Evolutionary conservation across 805 yeast genomes (phyloP).

Genomic region (Candida silvatica): DNA sequence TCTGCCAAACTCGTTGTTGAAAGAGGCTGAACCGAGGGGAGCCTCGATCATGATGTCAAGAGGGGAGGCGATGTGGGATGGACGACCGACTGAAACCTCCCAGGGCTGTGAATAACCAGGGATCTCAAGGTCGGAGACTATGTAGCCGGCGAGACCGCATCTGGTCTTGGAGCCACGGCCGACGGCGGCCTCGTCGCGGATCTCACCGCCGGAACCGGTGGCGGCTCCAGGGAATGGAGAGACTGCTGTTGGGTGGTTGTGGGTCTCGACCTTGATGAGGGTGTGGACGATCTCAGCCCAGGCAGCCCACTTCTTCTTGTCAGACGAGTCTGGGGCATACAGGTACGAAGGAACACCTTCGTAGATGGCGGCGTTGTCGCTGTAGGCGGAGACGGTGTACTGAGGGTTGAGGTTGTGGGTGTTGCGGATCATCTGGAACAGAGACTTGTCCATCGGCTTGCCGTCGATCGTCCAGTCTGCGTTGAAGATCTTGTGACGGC

Average conservation of each 20-base stretch:
- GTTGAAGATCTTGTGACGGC: slow-evolving; percentile 97
- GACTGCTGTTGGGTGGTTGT: slow-evolving; percentile 98
- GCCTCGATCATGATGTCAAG: slow-evolving; percentile 95
- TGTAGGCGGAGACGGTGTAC: slow-evolving; percentile 85
- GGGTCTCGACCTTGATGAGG: slow-evolving; percentile 94
- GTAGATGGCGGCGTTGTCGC: slow-evolving; percentile 96
- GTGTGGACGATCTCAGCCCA: slow-evolving; percentile 77
- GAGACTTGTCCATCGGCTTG: slow-evolving; percentile 56
- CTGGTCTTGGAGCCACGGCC: slow-evolving; percentile 97
- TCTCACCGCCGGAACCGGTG: slow-evolving; percentile 99
- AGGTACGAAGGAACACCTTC: slow-evolving; percentile 73
- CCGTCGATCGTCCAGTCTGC: slow-evolving; percentile 98
- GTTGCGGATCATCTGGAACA: slow-evolving; percentile 93
- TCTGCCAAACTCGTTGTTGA: slow-evolving; percentile 97
- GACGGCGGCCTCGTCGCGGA: slow-evolving; percentile 99
- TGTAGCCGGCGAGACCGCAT: slow-evolving; percentile 91
- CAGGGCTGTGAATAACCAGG: slow-evolving; percentile 88
- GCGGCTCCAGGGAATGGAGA: slow-evolving; percentile 99
- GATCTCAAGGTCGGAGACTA: slow-evolving; percentile 83
- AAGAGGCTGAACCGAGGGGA: slow-evolving; percentile 96
- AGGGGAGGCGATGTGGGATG: slow-evolving; percentile 86
- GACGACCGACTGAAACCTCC: slow-evolving; percentile 89
- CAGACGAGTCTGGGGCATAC: slow-evolving; percentile 67
- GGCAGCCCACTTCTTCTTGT: slow-evolving; percentile 62
- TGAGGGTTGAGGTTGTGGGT: slow-evolving; percentile 78